Percentiles rank a stretch among this genome's conserved stretches.
These are phyloP conservation scores for Inonotus obliquus DNA, from an alignment of 1,284 basidiomycete species.

Conservation along the genomic window DNA sequence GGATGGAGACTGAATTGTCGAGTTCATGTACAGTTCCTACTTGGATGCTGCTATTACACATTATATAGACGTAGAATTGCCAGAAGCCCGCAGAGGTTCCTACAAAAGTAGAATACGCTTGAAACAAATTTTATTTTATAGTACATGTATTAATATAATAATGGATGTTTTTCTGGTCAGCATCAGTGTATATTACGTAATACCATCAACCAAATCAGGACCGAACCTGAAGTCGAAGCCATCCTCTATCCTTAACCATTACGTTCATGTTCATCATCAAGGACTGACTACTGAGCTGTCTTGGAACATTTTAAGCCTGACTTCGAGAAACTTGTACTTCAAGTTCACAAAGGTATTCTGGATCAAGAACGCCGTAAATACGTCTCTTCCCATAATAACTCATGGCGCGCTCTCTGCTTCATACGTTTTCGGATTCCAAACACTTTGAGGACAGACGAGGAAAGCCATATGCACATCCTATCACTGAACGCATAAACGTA, in stretches of 20 bases:
- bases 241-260: background rate
- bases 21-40: background rate
- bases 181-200: background rate
- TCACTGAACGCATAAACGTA: constrained; percentile 70
- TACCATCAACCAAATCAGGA: background rate
- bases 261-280: background rate
- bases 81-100: background rate
- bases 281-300: background rate
- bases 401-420: constrained; percentile 19
- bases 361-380: too few species aligned
- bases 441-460: constrained; percentile 70
- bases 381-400: too few species aligned
- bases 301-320: background rate
- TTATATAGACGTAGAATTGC: background rate
- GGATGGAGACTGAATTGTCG: background rate
- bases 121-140: background rate
- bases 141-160: background rate
- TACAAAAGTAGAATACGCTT: background rate
- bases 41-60: background rate
- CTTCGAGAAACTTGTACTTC: background rate
- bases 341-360: background rate
- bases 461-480: constrained; percentile 64
- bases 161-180: background rate
- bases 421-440: constrained; percentile 61
- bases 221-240: too few species aligned